Evolutionary conservation across 2,329 filamentous ascomycete genomes (phyloP), one percentile per base, ranked within the genome.

Genomic region (Amesomyces nigricolor): DNA sequence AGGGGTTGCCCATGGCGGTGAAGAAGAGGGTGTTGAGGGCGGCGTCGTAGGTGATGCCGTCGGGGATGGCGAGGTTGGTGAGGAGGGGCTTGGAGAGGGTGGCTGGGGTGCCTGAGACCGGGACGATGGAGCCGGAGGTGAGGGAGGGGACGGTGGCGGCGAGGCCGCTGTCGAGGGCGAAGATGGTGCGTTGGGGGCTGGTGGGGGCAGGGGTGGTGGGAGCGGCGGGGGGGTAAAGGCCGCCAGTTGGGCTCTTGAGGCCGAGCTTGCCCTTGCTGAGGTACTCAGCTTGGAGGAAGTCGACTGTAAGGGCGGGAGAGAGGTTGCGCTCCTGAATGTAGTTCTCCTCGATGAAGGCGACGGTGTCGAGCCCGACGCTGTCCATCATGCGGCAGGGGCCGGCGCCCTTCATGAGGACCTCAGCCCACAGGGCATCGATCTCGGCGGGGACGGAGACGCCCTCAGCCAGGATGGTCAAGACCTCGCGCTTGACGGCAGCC

Each of bases 321-420:
- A 80, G 67, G 1, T 70, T 69, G 4, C 78, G 73, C 61, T 81
- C 78, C 2, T 70, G 59, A 51, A 79, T 68, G 61, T 81, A 81
- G 58, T 80, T 73, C 30, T 73, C 62, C 57, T 81, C 78, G 52
- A 81, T 80, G 50, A 78, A 73, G 0, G 73, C 70, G 5, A 81
- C 76, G 0, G 77, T 80, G 55, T 81, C 78, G 1, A 81, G 67
- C 0, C 78, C 78, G n/a, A 81, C 73, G 4, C 66, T 40, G 57
- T 78, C 74, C 75, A 79, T 78, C 62, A 71, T 67, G 9, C 55
- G 45, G 56, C 73, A 75, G 13, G 52, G 56, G 16, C 51, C 38
- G 47, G 56, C 58, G 43, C 16, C 11, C 45, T 22, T 47, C 14
- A 11, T 35, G 22, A 71, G 71, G 26, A 61, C 59, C 64, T 74